These are phyloP conservation scores for Combretum micranthum DNA, from an alignment of 345 rosid genomes.

Conservation along the genomic window DNA sequence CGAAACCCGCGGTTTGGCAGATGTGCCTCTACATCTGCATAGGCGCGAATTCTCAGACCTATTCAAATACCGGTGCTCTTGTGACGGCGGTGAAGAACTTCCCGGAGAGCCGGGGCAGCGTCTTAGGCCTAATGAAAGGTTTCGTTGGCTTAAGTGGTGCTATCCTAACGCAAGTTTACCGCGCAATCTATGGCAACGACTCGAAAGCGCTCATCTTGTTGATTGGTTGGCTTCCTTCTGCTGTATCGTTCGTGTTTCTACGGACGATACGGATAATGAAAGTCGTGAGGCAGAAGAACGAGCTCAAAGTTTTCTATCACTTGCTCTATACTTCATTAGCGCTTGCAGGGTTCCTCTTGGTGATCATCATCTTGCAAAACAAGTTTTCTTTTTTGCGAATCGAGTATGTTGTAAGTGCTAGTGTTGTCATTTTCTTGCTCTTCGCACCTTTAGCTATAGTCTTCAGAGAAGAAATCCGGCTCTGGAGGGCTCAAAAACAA, in stretches of 20 bases:
- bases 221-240: slow-evolving; percentile 35
- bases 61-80: slow-evolving; percentile 26
- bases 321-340: slow-evolving; percentile 27
- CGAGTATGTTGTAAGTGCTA: slow-evolving; percentile 14
- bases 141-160: slow-evolving; percentile 32
- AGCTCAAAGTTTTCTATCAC: slow-evolving; percentile 21
- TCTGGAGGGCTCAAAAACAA: slow-evolving; percentile 12
- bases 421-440: slow-evolving; percentile 15
- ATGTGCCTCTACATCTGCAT: slow-evolving; percentile 31
- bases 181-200: slow-evolving; percentile 26
- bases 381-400: slow-evolving; percentile 11
- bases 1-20: slow-evolving; percentile 22
- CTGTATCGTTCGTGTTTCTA: slow-evolving; percentile 21
- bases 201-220: slow-evolving; percentile 25
- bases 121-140: slow-evolving; percentile 26
- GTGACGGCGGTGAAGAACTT: slow-evolving; percentile 28
- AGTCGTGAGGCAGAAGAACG: slow-evolving; percentile 18
- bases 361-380: slow-evolving; percentile 24
- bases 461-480: slow-evolving; percentile 13
- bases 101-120: slow-evolving; percentile 25
- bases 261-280: slow-evolving; percentile 21
- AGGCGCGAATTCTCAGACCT: slow-evolving; percentile 26
- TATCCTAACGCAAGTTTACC: slow-evolving; percentile 24
- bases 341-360: slow-evolving; percentile 29
- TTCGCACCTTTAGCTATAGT: slow-evolving; percentile 20